Base-by-base conservation (phyloP, 768 basidiomycete species). In the Phylloporus arenicola region DNA sequence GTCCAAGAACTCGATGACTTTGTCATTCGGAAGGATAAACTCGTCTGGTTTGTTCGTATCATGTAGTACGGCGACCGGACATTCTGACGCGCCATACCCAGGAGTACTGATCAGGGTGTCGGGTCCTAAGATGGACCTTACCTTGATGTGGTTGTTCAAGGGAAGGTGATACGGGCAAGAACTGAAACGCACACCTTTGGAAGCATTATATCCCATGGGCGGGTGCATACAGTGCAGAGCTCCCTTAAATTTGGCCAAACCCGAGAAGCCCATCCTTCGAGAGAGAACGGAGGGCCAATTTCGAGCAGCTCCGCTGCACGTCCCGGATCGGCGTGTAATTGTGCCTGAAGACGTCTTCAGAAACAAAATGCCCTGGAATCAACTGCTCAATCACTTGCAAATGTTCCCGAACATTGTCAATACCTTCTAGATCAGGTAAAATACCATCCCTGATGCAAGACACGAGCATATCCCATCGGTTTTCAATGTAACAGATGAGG, bases 71-170 rank as follows among this genome's bases (percentile, higher is more conserved):
- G 49, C 63, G 0, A 62, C 29, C 7, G 1, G 1, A 4, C 39
- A 40, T 22, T 64, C 57, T 1, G 60, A 53, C 20, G 53, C 19
- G 10, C 16, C 50, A 37, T 64, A 64, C 12, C 30, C 49, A 25
- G 17, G 3, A 33, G 9, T 11, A 31, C 17, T 16, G 14, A 62
- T 33, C 5, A 7, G 0, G 8, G 59, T 12, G 30, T 35, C 34
- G 16, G 54, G 42, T 25, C 53, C 58, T 4, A 62, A 17, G 24
- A 62, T 39, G 43, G 45, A 50, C 46, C 25, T 53, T 16, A 60
- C 20, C 56, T 64, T 37, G 11, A 31, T 27, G 22, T 11, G n/a
- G 25, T 5, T 8, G 42, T 16, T 48, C 10, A 33, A 9, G 16
- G 13, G 16, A 3, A 29, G 8, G 5, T 6, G 14, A 24, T 3